phyloP scores from a whole-genome alignment of 2,329 filamentous ascomycete genomes.

The Fusarium cicatricum region DNA sequence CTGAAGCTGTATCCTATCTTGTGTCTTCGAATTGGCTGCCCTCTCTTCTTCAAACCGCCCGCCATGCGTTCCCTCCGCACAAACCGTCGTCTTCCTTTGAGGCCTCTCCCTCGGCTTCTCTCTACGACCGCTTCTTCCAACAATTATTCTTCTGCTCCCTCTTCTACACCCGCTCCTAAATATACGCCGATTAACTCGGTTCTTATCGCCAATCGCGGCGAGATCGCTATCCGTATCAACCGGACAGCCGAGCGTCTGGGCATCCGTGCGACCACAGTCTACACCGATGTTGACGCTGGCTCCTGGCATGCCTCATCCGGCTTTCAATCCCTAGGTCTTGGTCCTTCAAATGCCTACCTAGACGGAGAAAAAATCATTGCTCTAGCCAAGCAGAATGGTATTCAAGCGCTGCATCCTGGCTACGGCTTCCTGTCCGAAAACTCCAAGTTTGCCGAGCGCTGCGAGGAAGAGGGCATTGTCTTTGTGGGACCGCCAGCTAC shows the following conservation, averaged over 20 bases:
- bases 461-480: slow-evolving; percentile 86
- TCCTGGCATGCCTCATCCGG: slow-evolving; percentile 90
- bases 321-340: slow-evolving; percentile 83
- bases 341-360: slow-evolving; percentile 84
- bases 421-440: slow-evolving; percentile 98
- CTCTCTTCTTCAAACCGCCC: slow-evolving; percentile 16
- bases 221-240: slow-evolving; percentile 94
- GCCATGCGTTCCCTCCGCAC: slow-evolving; percentile 65
- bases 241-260: slow-evolving; percentile 87
- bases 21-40: slow-evolving; percentile 23
- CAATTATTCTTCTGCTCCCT: slow-evolving; percentile 43
- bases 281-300: slow-evolving; percentile 87
- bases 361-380: slow-evolving; percentile 93
- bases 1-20: slow-evolving; percentile 17
- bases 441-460: slow-evolving; percentile 85
- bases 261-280: slow-evolving; percentile 92
- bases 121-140: slow-evolving; percentile 48
- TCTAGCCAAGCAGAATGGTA: slow-evolving; percentile 85
- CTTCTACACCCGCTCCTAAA: slow-evolving; percentile 44
- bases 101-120: slow-evolving; percentile 51
- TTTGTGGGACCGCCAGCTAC: slow-evolving; percentile 91
- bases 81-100: slow-evolving; percentile 58
- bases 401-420: slow-evolving; percentile 91
- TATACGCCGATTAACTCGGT: slow-evolving; percentile 74
- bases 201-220: slow-evolving; percentile 94